Evolutionary conservation across 2,329 filamentous ascomycete genomes (phyloP).

Genomic region (Aspergillus amoenus): DNA sequence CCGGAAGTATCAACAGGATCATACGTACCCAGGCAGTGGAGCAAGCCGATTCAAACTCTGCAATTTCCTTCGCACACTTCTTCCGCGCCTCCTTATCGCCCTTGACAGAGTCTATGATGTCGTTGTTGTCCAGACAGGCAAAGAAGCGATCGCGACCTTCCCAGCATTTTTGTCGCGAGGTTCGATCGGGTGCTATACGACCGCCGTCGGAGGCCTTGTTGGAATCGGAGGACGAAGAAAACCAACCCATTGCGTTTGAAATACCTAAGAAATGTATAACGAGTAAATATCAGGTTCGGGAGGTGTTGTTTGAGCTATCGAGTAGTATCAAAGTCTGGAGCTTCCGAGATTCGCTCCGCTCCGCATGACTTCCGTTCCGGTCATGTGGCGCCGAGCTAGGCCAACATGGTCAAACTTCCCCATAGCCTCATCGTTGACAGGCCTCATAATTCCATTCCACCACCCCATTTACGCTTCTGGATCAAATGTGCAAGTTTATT

Average conservation of each 20-base stretch:
- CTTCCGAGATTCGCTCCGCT: conserved; percentile 13
- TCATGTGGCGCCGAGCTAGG: conserved; percentile 20
- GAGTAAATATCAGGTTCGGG: background rate
- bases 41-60: conserved; percentile 79
- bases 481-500: background rate
- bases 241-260: conserved; percentile 49
- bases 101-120: conserved; percentile 73
- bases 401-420: conserved; percentile 8
- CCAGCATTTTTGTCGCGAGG: conserved; percentile 82
- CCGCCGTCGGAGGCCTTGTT: conserved; percentile 54
- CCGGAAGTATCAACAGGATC: background rate
- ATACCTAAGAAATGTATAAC: background rate
- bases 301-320: background rate
- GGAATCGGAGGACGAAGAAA: conserved; percentile 48
- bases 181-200: conserved; percentile 78
- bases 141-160: conserved; percentile 87
- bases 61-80: conserved; percentile 60
- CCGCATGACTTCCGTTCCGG: conserved; percentile 17
- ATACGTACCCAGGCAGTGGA: conserved; percentile 81
- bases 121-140: conserved; percentile 75
- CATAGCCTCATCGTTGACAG: background rate
- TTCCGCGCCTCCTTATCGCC: conserved; percentile 57
- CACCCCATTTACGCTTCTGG: background rate
- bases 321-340: background rate
- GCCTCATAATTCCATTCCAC: background rate